Percentiles rank a stretch among this genome's conserved stretches.
Conservation (phyloP, 2,329 filamentous ascomycete genomes). For the Helotiales sp. region DNA sequence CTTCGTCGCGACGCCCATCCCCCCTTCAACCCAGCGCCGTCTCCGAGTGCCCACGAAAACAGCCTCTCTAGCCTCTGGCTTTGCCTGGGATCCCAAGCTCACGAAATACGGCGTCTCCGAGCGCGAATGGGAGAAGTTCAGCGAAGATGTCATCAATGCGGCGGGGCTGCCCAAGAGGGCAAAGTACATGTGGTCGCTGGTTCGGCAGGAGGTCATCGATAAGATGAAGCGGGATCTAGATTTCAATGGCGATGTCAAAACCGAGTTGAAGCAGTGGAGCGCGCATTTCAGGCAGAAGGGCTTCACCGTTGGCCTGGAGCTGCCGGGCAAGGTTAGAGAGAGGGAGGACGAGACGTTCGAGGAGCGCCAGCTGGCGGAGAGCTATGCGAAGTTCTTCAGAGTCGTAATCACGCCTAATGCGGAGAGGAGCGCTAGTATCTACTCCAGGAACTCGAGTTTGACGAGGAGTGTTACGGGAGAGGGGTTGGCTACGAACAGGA, state of each 20-base stretch:
- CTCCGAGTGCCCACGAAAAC: constrained; percentile 34
- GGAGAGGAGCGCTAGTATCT: constrained; percentile 34
- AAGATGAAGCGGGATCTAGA: constrained; percentile 34
- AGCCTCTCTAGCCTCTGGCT: constrained; percentile 32
- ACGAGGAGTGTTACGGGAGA: constrained; percentile 32
- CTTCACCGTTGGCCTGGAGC: constrained; percentile 31
- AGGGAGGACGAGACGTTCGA: constrained; percentile 29
- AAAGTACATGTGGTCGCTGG: constrained; percentile 28
- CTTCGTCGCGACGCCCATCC: constrained; percentile 32
- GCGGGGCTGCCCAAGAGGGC: constrained; percentile 28
- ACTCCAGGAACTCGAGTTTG: constrained; percentile 33
- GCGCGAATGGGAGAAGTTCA: constrained; percentile 36
- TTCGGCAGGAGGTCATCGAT: constrained; percentile 31
- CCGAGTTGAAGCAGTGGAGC: constrained; percentile 30
- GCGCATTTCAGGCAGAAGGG: constrained; percentile 33
- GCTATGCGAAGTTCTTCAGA: constrained; percentile 33
- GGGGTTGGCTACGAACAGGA: constrained; percentile 15
- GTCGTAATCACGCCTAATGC: constrained; percentile 35
- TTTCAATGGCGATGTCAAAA: constrained; percentile 32
- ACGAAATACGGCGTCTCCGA: constrained; percentile 35
- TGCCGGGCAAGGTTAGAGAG: constrained; percentile 31
- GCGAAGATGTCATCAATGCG: constrained; percentile 29
- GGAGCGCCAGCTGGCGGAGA: constrained; percentile 27
- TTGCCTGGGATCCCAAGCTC: constrained; percentile 34
- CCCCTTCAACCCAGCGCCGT: constrained; percentile 27